These are phyloP conservation scores for Phalaenopsis aphrodite DNA, from an alignment of 106 monocot genomes.

Conservation along the genomic window DNA sequence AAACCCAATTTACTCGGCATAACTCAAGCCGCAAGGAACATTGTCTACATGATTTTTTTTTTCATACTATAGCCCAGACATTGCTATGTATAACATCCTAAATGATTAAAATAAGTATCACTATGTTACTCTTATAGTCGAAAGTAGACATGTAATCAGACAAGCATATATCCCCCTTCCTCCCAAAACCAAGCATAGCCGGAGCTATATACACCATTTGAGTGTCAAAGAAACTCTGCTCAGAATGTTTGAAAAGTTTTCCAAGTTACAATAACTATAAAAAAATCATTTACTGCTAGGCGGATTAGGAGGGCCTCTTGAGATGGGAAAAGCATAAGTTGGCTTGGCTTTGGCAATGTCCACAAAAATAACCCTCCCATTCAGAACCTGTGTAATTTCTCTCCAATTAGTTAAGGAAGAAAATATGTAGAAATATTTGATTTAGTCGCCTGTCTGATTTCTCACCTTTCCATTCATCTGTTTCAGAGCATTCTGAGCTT, in stretches of 20 bases:
- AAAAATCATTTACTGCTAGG: neutral
- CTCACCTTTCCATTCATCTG: conserved; percentile 65
- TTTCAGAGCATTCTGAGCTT: conserved; percentile 36
- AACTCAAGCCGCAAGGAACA: too few species aligned
- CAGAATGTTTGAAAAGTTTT: too few species aligned
- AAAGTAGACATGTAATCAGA: too few species aligned
- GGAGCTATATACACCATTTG: too few species aligned
- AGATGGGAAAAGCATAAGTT: conserved; percentile 15
- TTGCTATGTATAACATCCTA: too few species aligned
- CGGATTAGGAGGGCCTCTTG: conserved; percentile 33
- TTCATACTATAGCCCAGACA: too few species aligned
- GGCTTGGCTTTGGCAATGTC: conserved; percentile 36
- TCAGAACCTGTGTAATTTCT: conserved; percentile 20
- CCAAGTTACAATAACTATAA: neutral
- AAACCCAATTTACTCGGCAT: too few species aligned
- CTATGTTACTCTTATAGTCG: too few species aligned
- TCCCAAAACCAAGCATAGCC: too few species aligned
- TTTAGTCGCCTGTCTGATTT: neutral
- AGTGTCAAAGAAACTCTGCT: neutral
- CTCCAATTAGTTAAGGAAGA: neutral
- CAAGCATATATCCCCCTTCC: too few species aligned
- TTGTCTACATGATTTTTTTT: too few species aligned
- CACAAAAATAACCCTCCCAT: conserved; percentile 41
- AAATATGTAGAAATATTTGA: neutral
- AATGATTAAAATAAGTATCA: too few species aligned